Evolutionary conservation across 177 flowering plant species (phyloP).

Genomic region (Vitis hybrid): DNA sequence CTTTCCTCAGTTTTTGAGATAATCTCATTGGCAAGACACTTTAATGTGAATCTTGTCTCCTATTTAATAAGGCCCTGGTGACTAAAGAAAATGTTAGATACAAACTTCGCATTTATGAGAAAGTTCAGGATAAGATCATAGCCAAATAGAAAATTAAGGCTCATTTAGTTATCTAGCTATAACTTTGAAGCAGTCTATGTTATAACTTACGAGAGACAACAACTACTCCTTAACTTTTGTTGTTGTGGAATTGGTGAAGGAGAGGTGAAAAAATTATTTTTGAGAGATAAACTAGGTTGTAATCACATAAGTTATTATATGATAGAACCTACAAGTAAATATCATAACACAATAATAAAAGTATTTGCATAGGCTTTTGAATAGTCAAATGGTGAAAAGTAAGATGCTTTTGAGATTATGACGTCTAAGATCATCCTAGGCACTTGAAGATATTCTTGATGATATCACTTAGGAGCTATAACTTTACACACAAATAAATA

Average conservation of each 20-base stretch:
- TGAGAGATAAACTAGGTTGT: background rate
- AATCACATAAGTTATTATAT: background rate
- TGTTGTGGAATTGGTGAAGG: too few relatives aligned
- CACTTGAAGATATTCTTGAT: background rate
- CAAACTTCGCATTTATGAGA: background rate
- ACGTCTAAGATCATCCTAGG: background rate
- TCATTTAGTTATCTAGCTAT: background rate
- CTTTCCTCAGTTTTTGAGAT: conserved; percentile 86
- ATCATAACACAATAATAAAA: background rate
- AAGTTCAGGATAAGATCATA: background rate
- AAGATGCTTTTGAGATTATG: background rate
- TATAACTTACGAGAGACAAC: background rate
- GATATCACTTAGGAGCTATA: background rate
- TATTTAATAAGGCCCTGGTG: conserved; percentile 84
- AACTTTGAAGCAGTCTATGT: background rate
- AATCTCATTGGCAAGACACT: conserved; percentile 77
- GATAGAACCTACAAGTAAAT: too few relatives aligned
- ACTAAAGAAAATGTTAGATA: conserved; percentile 6
- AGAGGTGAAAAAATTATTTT: background rate
- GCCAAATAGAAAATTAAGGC: background rate
- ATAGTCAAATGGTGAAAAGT: background rate
- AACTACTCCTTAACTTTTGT: background rate
- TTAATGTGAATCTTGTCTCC: conserved; percentile 93
- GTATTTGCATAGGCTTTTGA: background rate
- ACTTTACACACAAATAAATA: background rate